phyloP scores from a whole-genome alignment of 2,329 filamentous ascomycete genomes.

The Raffaelea albimanens region DNA sequence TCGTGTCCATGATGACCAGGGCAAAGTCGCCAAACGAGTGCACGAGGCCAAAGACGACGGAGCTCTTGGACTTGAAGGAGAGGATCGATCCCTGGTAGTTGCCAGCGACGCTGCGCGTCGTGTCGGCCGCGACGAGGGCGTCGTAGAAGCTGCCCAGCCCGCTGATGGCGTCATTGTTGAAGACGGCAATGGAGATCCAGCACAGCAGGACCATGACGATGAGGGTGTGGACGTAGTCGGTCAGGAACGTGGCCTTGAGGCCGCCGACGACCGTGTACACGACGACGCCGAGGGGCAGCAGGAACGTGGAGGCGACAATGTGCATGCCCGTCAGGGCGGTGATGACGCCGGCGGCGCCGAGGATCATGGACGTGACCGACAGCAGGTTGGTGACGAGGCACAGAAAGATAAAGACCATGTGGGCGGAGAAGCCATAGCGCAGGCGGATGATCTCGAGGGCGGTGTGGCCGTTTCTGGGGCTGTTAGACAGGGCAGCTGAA shows the following conservation, averaged over 20 bases:
- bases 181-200: conserved; percentile 58
- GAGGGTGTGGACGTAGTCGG: conserved; percentile 76
- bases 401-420: conserved; percentile 72
- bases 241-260: conserved; percentile 79
- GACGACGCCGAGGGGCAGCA: conserved; percentile 70
- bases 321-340: conserved; percentile 61
- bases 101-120: conserved; percentile 62
- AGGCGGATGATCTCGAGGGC: conserved; percentile 76
- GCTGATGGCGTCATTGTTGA: conserved; percentile 69
- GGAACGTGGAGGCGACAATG: conserved; percentile 71
- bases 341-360: conserved; percentile 72
- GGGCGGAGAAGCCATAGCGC: conserved; percentile 61
- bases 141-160: conserved; percentile 72
- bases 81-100: conserved; percentile 75
- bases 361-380: conserved; percentile 79
- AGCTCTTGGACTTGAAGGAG: conserved; percentile 74
- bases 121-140: conserved; percentile 57
- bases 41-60: conserved; percentile 57
- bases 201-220: conserved; percentile 68
- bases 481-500: not conserved
- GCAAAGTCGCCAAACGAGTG: conserved; percentile 51
- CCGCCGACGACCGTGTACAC: conserved; percentile 68
- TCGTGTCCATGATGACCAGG: conserved; percentile 76
- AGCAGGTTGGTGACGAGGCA: conserved; percentile 76
- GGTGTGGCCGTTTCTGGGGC: conserved; percentile 59